These are phyloP conservation scores for Suillus weaverae DNA, from an alignment of 768 basidiomycete species.

Conservation along the genomic window DNA sequence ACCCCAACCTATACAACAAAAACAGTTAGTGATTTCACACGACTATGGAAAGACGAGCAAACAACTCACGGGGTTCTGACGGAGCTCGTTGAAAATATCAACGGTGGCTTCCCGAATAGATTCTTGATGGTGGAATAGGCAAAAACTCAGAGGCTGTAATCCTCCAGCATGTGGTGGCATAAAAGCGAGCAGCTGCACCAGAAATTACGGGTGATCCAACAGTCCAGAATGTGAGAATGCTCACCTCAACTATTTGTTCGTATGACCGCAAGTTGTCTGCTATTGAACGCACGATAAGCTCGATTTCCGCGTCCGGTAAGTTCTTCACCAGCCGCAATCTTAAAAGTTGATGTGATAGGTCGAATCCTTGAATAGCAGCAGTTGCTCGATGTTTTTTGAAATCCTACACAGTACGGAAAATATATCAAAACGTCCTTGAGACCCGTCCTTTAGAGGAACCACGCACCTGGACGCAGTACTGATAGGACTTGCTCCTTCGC, in stretches of 20 bases:
- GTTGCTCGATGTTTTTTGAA: slow-evolving; percentile 53
- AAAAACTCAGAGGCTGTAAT: slow-evolving; percentile 81
- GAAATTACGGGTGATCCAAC: neutral
- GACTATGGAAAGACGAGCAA: neutral
- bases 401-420: slow-evolving; percentile 50
- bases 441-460: neutral
- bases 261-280: slow-evolving; percentile 74
- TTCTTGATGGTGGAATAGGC: slow-evolving; percentile 86
- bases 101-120: slow-evolving; percentile 75
- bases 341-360: slow-evolving; percentile 82
- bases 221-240: slow-evolving; percentile 11
- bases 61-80: slow-evolving; percentile 66
- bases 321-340: slow-evolving; percentile 74
- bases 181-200: slow-evolving; percentile 71
- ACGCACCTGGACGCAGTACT: slow-evolving; percentile 66
- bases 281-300: slow-evolving; percentile 72
- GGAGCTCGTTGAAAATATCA: slow-evolving; percentile 79
- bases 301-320: slow-evolving; percentile 71
- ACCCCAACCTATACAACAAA: slow-evolving; percentile 62
- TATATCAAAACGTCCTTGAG: neutral
- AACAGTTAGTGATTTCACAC: slow-evolving; percentile 8
- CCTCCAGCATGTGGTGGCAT: slow-evolving; percentile 79
- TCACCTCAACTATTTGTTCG: slow-evolving; percentile 87
- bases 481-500: slow-evolving; percentile 81
- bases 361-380: slow-evolving; percentile 74